Evolutionary conservation across 2,329 filamentous ascomycete species (phyloP).

Genomic region (Zarea fungicola): DNA sequence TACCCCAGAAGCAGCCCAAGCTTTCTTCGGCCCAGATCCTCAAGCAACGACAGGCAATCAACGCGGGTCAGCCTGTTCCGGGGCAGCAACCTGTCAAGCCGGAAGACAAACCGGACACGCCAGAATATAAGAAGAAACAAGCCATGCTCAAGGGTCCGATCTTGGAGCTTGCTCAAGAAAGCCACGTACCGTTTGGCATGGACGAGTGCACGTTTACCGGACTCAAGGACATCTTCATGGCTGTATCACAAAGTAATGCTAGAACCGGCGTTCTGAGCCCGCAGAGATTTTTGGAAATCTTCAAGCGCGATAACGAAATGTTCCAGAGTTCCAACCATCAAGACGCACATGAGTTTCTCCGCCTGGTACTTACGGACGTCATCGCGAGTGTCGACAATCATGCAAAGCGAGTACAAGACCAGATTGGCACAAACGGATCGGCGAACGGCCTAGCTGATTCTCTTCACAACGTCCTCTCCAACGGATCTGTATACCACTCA

Average conservation of each 20-base stretch:
- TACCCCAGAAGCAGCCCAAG: conserved; percentile 42
- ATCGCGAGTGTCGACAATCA: conserved; percentile 92
- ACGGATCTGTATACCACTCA: conserved; percentile 43
- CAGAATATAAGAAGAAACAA: conserved; percentile 97
- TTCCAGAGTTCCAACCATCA: conserved; percentile 97
- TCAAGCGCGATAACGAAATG: conserved; percentile 94
- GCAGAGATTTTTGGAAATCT: conserved; percentile 86
- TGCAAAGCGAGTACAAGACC: conserved; percentile 58
- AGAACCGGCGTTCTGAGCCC: conserved; percentile 89
- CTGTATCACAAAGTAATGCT: conserved; percentile 73
- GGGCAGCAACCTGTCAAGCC: conserved; percentile 57
- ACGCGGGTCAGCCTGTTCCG: conserved; percentile 48
- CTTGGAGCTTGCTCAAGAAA: conserved; percentile 77
- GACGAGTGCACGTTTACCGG: conserved; percentile 91
- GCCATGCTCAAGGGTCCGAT: conserved; percentile 84
- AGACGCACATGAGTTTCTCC: conserved; percentile 96
- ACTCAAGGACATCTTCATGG: conserved; percentile 92
- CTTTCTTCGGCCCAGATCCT: conserved; percentile 50
- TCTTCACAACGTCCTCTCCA: conserved; percentile 36
- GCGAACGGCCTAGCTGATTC: conserved; percentile 44
- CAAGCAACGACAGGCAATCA: conserved; percentile 51
- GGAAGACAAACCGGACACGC: conserved; percentile 90
- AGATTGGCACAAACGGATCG: conserved; percentile 35
- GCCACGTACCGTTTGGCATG: conserved; percentile 79
- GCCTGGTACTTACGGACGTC: conserved; percentile 90